phyloP scores from a whole-genome alignment of 2,329 filamentous ascomycete species.

The Scytalidium sp. region DNA sequence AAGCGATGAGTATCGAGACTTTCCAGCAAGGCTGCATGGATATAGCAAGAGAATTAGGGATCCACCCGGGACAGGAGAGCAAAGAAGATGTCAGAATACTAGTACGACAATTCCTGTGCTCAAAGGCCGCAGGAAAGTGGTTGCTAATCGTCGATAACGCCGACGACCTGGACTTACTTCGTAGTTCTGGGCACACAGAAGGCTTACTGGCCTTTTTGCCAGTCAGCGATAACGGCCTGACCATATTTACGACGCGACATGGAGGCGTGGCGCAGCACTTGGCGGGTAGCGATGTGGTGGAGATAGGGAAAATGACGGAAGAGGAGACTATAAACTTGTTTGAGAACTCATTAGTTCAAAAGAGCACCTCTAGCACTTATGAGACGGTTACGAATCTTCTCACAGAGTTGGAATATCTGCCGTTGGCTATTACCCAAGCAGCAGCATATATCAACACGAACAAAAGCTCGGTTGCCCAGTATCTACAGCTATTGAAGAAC shows the following conservation, averaged over 20 bases:
- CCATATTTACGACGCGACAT: constrained; percentile 28
- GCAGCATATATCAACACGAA: too few species aligned
- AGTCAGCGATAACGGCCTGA: constrained; percentile 23
- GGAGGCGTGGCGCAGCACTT: constrained; percentile 1
- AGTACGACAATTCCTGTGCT: constrained; percentile 32
- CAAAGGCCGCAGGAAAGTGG: constrained; percentile 28
- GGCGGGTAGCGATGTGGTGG: too few species aligned
- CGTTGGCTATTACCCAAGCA: too few species aligned
- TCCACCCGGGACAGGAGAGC: too few species aligned
- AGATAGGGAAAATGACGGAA: too few species aligned
- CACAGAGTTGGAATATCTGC: too few species aligned
- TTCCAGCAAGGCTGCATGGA: constrained; percentile 8
- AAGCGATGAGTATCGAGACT: constrained; percentile 4
- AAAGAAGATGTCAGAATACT: constrained; percentile 32
- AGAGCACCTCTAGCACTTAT: not conserved
- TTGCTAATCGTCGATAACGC: constrained; percentile 41
- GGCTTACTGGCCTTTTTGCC: constrained; percentile 30
- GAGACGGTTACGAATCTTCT: not conserved
- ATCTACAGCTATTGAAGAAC: too few species aligned
- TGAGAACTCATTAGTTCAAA: not conserved
- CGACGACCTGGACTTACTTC: constrained; percentile 32
- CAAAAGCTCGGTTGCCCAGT: too few species aligned
- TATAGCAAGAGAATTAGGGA: too few species aligned
- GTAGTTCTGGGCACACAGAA: too few species aligned
- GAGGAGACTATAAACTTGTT: too few species aligned